phyloP scores from a whole-genome alignment of 1,284 basidiomycete genomes.

The Cutaneotrichosporon sp. region DNA sequence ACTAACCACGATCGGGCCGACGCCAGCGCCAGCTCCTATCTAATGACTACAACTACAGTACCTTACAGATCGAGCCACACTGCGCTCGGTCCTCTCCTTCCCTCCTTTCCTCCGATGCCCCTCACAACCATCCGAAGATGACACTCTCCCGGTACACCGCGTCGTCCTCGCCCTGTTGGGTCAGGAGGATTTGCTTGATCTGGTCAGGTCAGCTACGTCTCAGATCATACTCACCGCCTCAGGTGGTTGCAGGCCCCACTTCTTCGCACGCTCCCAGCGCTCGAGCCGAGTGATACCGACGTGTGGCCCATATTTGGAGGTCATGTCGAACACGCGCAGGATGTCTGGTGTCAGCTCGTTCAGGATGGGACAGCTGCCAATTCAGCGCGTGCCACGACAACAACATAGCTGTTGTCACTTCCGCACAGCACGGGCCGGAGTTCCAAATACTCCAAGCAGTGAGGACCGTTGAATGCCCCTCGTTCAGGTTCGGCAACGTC shows the following conservation, averaged over 20 bases:
- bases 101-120: neutral
- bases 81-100: neutral
- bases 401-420: neutral
- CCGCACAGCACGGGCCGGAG: too few species aligned
- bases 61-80: neutral
- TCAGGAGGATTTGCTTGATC: slow-evolving; percentile 72
- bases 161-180: slow-evolving; percentile 58
- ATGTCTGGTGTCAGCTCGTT: slow-evolving; percentile 65
- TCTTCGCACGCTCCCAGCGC: slow-evolving; percentile 81
- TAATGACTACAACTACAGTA: neutral
- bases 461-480: too few species aligned
- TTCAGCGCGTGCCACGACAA: slow-evolving; percentile 47
- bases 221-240: slow-evolving; percentile 61
- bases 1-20: neutral
- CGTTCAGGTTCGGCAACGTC: too few species aligned
- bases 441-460: too few species aligned
- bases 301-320: slow-evolving; percentile 80
- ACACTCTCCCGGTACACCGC: slow-evolving; percentile 58
- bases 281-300: slow-evolving; percentile 78
- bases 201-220: slow-evolving; percentile 40
- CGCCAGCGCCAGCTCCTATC: neutral
- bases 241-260: slow-evolving; percentile 79
- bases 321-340: slow-evolving; percentile 76
- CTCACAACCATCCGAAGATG: slow-evolving; percentile 51
- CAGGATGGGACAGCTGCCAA: slow-evolving; percentile 32